Evolutionary conservation across 805 yeast genomes (phyloP).

Genomic region (Debaryomyces prosopidis): DNA sequence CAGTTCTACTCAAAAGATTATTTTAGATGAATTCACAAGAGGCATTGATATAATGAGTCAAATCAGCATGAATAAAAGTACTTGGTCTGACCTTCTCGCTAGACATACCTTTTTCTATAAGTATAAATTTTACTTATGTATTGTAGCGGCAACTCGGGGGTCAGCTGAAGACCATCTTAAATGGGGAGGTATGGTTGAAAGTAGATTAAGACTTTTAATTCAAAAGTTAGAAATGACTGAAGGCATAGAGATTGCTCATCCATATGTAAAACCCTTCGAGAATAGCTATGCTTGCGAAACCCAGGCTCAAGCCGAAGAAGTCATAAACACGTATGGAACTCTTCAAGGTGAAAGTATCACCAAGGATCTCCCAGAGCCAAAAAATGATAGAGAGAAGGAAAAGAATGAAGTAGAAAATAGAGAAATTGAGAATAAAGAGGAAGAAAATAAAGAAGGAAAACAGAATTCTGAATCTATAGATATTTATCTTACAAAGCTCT

Average conservation of each 20-base stretch:
- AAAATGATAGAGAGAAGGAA: conserved; percentile 7
- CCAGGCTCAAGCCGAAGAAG: conserved; percentile 56
- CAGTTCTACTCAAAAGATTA: conserved; percentile 80
- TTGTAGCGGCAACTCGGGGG: conserved; percentile 75
- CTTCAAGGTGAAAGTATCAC: conserved; percentile 51
- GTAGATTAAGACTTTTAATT: conserved; percentile 78
- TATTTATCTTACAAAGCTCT: conserved; percentile 71
- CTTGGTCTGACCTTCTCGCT: conserved; percentile 74
- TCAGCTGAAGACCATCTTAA: conserved; percentile 79
- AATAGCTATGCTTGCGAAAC: conserved; percentile 43
- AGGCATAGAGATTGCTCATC: conserved; percentile 84
- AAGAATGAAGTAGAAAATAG: neutral
- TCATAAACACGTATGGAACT: conserved; percentile 65
- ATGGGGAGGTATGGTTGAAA: conserved; percentile 93
- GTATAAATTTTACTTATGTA: conserved; percentile 84
- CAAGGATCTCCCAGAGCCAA: conserved; percentile 8
- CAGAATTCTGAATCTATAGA: conserved; percentile 10
- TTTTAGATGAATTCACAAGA: conserved; percentile 74
- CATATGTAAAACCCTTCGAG: conserved; percentile 77
- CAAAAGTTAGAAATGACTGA: conserved; percentile 76
- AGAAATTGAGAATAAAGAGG: conserved; percentile 8
- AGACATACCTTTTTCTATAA: conserved; percentile 80
- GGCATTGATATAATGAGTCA: conserved; percentile 73
- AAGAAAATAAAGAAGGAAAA: conserved; percentile 13
- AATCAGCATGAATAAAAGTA: conserved; percentile 58